Base-by-base conservation (phyloP, 2,329 filamentous ascomycete genomes). In the Aspergillus sp. region DNA sequence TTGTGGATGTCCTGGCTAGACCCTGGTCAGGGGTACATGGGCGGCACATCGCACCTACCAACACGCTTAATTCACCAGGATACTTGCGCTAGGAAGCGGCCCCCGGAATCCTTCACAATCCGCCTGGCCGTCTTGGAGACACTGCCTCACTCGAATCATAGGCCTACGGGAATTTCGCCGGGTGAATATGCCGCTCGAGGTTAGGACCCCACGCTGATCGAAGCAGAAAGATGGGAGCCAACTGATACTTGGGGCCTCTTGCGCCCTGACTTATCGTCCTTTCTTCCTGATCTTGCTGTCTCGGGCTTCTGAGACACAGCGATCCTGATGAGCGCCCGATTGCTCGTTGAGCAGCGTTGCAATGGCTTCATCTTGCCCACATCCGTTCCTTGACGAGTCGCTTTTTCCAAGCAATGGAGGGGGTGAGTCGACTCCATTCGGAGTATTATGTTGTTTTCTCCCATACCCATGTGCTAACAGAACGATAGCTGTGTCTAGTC, bases 311-410 rank as follows among this genome's bases (percentile, higher is more conserved):
- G 38, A 17, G 11, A 13, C 5, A 32, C 25, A 34, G 36, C 16
- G 34, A 34, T 20, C 45, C 45, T 11, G 13, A 38, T 47, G 31
- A 47, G 32, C 16, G 45, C 19, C 45, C n/a, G 25, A 20, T 34
- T 40, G 31, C 45, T 40, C 29, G 9, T 14, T 47, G 45, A 47
- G 32, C 29, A 17, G 40, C 16, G 6, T 31, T 5, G 31, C 17
- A 38, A 47, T 47, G 45, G 17, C 31, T 47, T 47, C 45, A 23
- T 38, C 45, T 25, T 47, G 45, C 21, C 45, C 45, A 40, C 45
- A 47, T 40, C 45, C 45, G 31, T 40, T 47, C 16, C 7, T 47
- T 21, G 23, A 40, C 32, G 45, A 47, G 45, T 38, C 45, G 23
- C 45, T 40, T 14, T 47, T 47, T 40, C 31, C 45, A 20, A 47